Base-by-base conservation (phyloP, 495 filamentous ascomycete genomes). In the Hypoxylon lenormandii region DNA sequence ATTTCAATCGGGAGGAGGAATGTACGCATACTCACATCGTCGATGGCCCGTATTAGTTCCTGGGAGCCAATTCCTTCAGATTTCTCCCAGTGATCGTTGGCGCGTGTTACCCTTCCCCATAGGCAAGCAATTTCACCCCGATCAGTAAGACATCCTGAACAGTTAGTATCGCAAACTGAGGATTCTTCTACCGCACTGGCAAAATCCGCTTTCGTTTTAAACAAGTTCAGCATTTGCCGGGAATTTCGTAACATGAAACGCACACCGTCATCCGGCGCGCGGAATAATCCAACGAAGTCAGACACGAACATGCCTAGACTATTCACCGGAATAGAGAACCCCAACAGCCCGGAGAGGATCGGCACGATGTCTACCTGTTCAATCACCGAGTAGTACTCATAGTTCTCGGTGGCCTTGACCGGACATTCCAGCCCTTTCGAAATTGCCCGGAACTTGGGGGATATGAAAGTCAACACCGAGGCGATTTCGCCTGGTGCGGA, bases 381-480 rank as follows among this genome's bases (percentile, higher is more conserved):
- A 30, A 50, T 50, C 1, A 50, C 47, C 1, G 47, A 50, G 47
- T 50, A 50, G 26, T 50, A 50, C 47, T 50, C 47, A 13, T 30
- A 50, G 47, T 50, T 50, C 13, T 30, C 7, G 26, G 47, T 50
- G 7, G 26, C n/a, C 23, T 30, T 50, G 6, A 50, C 1, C 1
- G 47, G 47, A 18, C 47, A 28, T 16, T 50, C 23, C 1, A 50
- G 0, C 5, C 47, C 47, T 18, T 50, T 50, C 5, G 47, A 26
- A 8, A 50, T 33, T 8, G 23, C 16, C 13, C 15, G 22, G 13
- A 50, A 33, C 12, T 33, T 30, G 22, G 47, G 47, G 2, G 47
- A 50, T 1, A 50, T 33, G 26, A 50, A 50, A 6, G 23, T 33
- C 26, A 50, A 33, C 4, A 26, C 47, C 13, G 47, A 50, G 23